Evolutionary conservation across 2,329 filamentous ascomycete genomes (phyloP).

Genomic region (Xylaria sp.): DNA sequence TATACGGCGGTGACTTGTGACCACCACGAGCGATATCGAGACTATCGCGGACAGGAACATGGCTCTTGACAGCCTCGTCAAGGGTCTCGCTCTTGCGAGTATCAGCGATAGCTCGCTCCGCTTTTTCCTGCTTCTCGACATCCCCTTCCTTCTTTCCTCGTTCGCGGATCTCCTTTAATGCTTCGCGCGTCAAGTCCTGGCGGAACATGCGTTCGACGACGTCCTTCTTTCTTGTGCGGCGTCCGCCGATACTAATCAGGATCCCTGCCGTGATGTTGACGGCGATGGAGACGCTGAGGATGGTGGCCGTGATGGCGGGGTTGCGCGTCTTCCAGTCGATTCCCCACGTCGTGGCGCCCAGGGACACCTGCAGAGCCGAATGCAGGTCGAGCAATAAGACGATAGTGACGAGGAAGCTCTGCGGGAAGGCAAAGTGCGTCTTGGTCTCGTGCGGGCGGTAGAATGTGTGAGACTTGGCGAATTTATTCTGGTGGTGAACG

Average conservation of each 20-base stretch:
- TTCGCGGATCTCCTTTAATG: constrained; percentile 57
- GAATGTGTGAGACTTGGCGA: constrained; percentile 85
- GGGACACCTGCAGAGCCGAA: constrained; percentile 80
- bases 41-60: constrained; percentile 36
- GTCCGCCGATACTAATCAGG: constrained; percentile 79
- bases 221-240: constrained; percentile 84
- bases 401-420: constrained; percentile 77
- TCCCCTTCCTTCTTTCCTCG: constrained; percentile 56
- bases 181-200: constrained; percentile 75
- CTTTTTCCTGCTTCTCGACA: constrained; percentile 42
- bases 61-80: constrained; percentile 38
- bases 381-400: constrained; percentile 84
- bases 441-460: constrained; percentile 89
- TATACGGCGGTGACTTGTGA: constrained; percentile 5
- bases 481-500: constrained; percentile 80
- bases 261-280: constrained; percentile 82
- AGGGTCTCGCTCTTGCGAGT: constrained; percentile 43
- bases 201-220: constrained; percentile 80
- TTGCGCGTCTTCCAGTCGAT: constrained; percentile 77
- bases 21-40: constrained; percentile 11
- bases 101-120: constrained; percentile 43
- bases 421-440: constrained; percentile 82
- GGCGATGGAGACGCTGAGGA: constrained; percentile 80
- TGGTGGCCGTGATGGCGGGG: constrained; percentile 79
- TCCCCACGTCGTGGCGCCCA: constrained; percentile 81